Percentiles rank a stretch among this genome's conserved stretches.
Evolutionary conservation across 2,329 filamentous ascomycete genomes (phyloP).

Genomic region (Exophiala viscosa): DNA sequence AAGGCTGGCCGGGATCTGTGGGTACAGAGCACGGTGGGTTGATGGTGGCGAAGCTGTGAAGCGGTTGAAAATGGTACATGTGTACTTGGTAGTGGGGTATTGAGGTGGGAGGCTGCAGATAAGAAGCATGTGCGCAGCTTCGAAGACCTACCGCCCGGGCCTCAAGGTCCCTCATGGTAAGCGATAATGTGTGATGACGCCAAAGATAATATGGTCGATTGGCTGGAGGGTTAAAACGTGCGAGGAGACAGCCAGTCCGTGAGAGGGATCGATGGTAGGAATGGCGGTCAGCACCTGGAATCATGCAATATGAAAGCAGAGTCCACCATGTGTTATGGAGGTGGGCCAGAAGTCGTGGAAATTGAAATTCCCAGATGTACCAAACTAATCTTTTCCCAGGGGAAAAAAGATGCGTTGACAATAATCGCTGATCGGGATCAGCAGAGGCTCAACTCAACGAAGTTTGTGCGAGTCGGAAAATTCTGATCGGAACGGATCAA

Average conservation of each 20-base stretch:
- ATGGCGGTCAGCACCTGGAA: constrained; percentile 13
- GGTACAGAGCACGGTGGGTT: constrained; percentile 6
- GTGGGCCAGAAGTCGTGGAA: no score
- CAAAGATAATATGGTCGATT: constrained; percentile 2
- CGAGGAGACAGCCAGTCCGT: not conserved
- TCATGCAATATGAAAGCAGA: no score
- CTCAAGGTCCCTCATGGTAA: no score
- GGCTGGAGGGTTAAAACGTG: not conserved
- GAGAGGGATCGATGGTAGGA: constrained; percentile 6
- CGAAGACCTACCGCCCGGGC: no score
- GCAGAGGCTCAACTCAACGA: no score
- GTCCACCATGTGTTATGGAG: no score
- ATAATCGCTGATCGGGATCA: no score
- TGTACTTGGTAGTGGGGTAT: not conserved
- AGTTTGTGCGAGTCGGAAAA: no score
- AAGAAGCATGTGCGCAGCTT: constrained; percentile 21
- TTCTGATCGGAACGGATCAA: no score
- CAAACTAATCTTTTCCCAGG: no score
- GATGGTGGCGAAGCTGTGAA: constrained; percentile 13
- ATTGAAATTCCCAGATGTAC: no score
- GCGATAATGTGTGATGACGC: constrained; percentile 19
- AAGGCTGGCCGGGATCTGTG: constrained; percentile 5
- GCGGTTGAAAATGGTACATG: constrained; percentile 4
- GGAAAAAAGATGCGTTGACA: no score
- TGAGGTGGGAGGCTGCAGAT: constrained; percentile 11